phyloP scores from a whole-genome alignment of 306 rosid species.

The Cyclanthera cordifolia region DNA sequence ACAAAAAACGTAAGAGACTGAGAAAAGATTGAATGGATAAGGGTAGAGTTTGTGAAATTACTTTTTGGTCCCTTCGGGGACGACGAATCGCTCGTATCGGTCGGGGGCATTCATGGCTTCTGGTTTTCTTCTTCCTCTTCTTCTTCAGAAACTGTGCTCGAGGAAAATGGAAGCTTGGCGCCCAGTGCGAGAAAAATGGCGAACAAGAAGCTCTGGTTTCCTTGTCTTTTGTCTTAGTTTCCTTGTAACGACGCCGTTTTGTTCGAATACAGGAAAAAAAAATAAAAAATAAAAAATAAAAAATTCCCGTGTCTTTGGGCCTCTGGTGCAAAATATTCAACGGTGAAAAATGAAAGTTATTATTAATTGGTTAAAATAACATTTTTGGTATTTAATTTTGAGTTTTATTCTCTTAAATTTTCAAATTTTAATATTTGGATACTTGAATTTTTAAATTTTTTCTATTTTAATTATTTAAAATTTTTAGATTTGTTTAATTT shows the following conservation, averaged over 20 bases:
- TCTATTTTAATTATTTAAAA: no score
- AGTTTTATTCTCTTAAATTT: no score
- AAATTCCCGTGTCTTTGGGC: no score
- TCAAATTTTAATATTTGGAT: no score
- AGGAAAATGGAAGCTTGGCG: neutral
- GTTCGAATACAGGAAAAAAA: no score
- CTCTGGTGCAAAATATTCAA: no score
- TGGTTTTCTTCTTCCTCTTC: neutral
- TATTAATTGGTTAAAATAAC: no score
- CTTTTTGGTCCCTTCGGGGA: slow-evolving; percentile 93
- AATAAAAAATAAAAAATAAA: no score
- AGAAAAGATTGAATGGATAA: neutral
- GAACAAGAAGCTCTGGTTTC: neutral
- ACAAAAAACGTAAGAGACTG: neutral
- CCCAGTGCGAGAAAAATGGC: neutral
- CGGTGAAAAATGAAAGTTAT: no score
- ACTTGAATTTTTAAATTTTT: no score
- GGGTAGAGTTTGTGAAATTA: slow-evolving; percentile 11
- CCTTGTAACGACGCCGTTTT: neutral
- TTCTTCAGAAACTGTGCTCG: neutral
- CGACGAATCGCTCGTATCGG: slow-evolving; percentile 90
- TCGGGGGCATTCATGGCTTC: slow-evolving; percentile 84
- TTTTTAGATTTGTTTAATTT: no score
- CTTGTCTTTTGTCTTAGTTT: neutral
- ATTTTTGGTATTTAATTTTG: no score